phyloP scores from a whole-genome alignment of 345 rosid species.

The Eucalyptus marginata region DNA sequence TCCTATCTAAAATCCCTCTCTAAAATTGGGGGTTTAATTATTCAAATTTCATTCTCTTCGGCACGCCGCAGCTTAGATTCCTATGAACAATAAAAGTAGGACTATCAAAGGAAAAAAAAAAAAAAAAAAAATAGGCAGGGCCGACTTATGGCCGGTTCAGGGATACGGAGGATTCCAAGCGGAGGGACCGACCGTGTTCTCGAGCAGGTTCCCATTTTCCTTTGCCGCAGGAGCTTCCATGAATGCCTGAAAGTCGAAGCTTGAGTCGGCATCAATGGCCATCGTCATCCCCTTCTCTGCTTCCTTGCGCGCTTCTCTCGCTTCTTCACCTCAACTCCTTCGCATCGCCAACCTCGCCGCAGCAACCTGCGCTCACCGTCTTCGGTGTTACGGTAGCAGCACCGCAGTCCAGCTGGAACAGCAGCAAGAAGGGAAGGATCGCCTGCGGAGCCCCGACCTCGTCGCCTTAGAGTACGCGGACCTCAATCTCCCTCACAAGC shows the following conservation, averaged over 20 bases:
- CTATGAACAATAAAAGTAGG: background rate
- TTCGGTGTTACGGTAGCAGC: background rate
- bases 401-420: background rate
- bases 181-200: background rate
- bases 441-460: constrained; percentile 42
- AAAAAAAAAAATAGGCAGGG: no score
- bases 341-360: background rate
- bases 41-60: background rate
- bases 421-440: background rate
- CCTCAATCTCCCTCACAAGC: constrained; percentile 51
- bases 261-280: background rate
- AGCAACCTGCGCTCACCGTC: background rate
- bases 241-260: background rate
- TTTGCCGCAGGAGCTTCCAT: background rate
- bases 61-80: no score
- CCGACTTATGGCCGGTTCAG: background rate
- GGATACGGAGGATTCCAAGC: background rate
- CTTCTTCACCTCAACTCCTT: background rate
- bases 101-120: no score
- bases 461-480: constrained; percentile 74
- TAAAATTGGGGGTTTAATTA: no score
- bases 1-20: accelerated
- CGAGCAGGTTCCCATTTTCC: background rate
- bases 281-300: background rate
- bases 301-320: background rate